Evolutionary conservation across 768 basidiomycete genomes (phyloP), one percentile per base, ranked within the genome.

Genomic region (Kwoniella botswanensis): DNA sequence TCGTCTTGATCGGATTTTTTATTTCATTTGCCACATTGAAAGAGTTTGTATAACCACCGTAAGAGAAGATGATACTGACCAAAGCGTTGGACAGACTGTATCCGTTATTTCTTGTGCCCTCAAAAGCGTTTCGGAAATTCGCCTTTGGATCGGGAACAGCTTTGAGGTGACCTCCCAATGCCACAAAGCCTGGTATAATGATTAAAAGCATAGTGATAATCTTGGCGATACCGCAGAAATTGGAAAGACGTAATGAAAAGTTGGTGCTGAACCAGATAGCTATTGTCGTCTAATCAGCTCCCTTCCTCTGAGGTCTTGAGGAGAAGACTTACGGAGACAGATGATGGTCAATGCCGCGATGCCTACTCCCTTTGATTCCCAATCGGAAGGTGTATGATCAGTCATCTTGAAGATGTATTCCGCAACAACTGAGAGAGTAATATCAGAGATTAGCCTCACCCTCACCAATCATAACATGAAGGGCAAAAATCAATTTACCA

Each of bases 111-210:
- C 44, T 64, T 9, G 78, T 74, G 10, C 79, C 76, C 11, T 55
- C 59, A 54, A 80, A 80, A 2, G 76, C 79, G 55, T 78, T 70
- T 13, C 66, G 29, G 68, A 80, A 80, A 70, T 78, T 80, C 59
- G 71, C 71, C 13, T 53, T 71, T 12, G 72, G 76, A 13, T 77
- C 43, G 0, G 53, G 21, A 29, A 80, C 65, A 6, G 53, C 54
- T 29, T 65, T 70, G 41, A 63, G 65, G 44, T 75, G 53, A 15
- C 78, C 76, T 4, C 74, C 74, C 2, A 79, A 68, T 22, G 71
- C 75, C 4, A 76, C 77, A 26, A 80, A 71, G 15, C 76, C 79
- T 5, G 76, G 67, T 56, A 77, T 60, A 18, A 63, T 70, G 63
- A 70, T 70, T 17, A 77, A 52, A 15, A 77, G 54, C 21, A 77